Percentiles rank a stretch among this genome's conserved stretches.
These are phyloP conservation scores for Trametes cinnabarina DNA, from an alignment of 768 basidiomycete genomes.

Conservation along the genomic window DNA sequence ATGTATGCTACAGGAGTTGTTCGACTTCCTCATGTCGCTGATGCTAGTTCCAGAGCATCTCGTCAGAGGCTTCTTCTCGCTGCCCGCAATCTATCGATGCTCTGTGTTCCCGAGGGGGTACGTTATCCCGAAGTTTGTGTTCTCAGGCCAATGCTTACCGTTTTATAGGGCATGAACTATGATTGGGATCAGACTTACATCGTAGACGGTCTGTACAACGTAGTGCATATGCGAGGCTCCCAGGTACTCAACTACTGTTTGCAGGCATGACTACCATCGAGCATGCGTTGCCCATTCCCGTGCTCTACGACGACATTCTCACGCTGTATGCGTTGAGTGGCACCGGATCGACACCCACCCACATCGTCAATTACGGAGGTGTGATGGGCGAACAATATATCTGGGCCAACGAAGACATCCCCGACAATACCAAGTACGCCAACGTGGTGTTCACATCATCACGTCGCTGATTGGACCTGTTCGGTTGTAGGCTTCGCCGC, in stretches of 20 bases:
- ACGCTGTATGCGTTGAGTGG: constrained; percentile 64
- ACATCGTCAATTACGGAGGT: constrained; percentile 78
- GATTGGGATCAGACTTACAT: constrained; percentile 82
- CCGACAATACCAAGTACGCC: constrained; percentile 64
- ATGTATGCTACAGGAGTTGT: too few relatives aligned
- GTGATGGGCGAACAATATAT: constrained; percentile 61
- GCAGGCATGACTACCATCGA: constrained; percentile 77
- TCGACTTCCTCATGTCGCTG: neutral
- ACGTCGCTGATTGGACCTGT: neutral
- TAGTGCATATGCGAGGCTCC: too few relatives aligned
- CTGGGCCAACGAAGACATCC: constrained; percentile 64
- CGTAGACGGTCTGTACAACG: constrained; percentile 56
- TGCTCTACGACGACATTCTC: constrained; percentile 64
- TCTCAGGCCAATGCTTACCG: neutral
- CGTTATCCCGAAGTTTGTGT: constrained; percentile 18
- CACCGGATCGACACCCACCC: constrained; percentile 71
- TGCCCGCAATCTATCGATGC: constrained; percentile 62
- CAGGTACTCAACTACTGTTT: neutral
- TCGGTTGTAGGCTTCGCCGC: constrained; percentile 50
- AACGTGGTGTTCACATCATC: neutral
- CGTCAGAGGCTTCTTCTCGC: constrained; percentile 63
- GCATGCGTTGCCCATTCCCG: constrained; percentile 64
- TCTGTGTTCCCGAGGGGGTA: constrained; percentile 70
- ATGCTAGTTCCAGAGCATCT: constrained; percentile 46
- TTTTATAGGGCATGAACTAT: constrained; percentile 62